Conservation (phyloP, 805 yeast genomes). For the Yamadazyma scolyti region DNA sequence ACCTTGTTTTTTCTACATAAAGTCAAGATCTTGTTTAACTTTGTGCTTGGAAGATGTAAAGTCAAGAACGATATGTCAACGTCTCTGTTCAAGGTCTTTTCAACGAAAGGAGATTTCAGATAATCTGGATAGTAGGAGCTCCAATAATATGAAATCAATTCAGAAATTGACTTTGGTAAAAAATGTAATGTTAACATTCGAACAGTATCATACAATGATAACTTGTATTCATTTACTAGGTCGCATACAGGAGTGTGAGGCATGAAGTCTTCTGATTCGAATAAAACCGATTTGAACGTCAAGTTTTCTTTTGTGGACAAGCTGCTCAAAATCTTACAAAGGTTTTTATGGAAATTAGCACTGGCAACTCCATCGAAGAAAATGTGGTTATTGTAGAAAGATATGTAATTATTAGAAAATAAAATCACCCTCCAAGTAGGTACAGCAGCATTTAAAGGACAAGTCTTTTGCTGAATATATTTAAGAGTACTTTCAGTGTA, state of each 20-base stretch:
- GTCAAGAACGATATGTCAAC: too few species aligned
- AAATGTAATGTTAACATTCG: too few species aligned
- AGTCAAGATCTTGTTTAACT: not conserved
- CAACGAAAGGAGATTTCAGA: slow-evolving; percentile 5
- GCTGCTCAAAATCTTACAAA: slow-evolving; percentile 8
- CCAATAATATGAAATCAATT: slow-evolving; percentile 3
- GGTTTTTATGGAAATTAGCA: slow-evolving; percentile 21
- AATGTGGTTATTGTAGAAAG: slow-evolving; percentile 24
- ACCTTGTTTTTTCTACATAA: slow-evolving; percentile 3
- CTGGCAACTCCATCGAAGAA: slow-evolving; percentile 33
- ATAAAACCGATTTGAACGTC: not conserved
- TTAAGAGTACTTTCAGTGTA: too few species aligned
- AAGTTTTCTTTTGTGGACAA: not conserved
- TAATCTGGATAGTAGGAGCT: slow-evolving; percentile 5
- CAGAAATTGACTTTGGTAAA: slow-evolving; percentile 1
- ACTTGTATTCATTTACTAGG: too few species aligned
- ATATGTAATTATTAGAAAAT: slow-evolving; percentile 15
- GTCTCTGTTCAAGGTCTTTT: too few species aligned
- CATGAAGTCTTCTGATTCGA: too few species aligned
- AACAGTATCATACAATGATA: too few species aligned
- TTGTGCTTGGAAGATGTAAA: slow-evolving; percentile 1
- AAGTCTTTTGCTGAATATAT: too few species aligned
- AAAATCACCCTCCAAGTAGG: slow-evolving; percentile 21
- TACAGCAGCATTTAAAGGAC: too few species aligned
- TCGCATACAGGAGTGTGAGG: too few species aligned